Percentiles rank a stretch among this genome's conserved stretches.
These are phyloP conservation scores for Diospyros lotus DNA, from an alignment of 148 eudicot genomes.

Conservation along the genomic window DNA sequence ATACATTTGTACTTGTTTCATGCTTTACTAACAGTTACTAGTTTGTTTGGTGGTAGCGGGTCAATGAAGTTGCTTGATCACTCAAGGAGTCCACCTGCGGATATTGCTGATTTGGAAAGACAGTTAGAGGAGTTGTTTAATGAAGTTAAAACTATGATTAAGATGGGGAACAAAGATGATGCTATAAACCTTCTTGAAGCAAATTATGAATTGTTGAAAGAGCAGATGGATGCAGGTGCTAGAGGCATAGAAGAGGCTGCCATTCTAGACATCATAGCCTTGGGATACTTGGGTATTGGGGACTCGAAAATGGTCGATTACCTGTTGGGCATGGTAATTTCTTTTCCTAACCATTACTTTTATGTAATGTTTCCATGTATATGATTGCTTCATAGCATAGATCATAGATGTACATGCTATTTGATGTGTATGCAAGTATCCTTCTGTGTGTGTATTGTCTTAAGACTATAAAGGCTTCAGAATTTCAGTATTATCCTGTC, in stretches of 20 bases:
- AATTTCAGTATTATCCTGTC: too few relatives aligned
- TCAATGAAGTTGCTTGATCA: conserved; percentile 35
- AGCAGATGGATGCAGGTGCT: conserved; percentile 55
- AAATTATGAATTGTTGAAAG: conserved; percentile 72
- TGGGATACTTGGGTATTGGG: conserved; percentile 70
- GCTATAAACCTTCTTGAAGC: conserved; percentile 71
- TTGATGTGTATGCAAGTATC: neutral
- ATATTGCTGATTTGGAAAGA: conserved; percentile 52
- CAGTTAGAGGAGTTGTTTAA: conserved; percentile 73
- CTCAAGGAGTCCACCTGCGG: conserved; percentile 33
- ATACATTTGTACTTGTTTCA: conserved; percentile 2
- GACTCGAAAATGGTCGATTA: conserved; percentile 53
- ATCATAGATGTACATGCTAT: neutral
- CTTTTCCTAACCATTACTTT: neutral
- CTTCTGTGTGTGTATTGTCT: neutral
- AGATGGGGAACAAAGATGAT: conserved; percentile 56
- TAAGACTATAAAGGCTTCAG: too few relatives aligned
- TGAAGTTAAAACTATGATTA: conserved; percentile 71
- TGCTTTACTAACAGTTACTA: neutral
- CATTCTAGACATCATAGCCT: conserved; percentile 63
- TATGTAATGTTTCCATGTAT: neutral
- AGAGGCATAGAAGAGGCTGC: conserved; percentile 83
- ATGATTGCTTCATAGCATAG: neutral
- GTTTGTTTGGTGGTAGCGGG: conserved; percentile 31
- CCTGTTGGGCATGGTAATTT: conserved; percentile 52